Base-by-base conservation (phyloP, 768 basidiomycete species). In the Tricholoma matsutake region DNA sequence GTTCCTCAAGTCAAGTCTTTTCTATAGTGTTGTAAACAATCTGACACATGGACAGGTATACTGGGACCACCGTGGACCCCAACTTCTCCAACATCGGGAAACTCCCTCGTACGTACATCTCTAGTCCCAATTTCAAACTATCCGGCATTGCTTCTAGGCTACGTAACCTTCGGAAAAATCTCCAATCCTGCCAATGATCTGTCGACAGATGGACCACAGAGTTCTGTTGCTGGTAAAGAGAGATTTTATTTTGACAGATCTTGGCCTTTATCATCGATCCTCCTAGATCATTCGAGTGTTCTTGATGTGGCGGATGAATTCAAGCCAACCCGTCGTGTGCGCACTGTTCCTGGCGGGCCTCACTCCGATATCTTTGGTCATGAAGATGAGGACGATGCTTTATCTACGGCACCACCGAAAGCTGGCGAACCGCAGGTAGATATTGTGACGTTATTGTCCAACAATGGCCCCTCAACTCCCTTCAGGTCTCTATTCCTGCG, bases 1-100 rank as follows among this genome's bases (percentile, higher is more conserved):
- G 66, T 92, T 92, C 70, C 76, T 92, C 64, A 89, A 87, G 89
- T 90, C 1, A 71, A 65, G 81, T 28, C 20, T 29, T 47, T 64
- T 56, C 20, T 39, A 25, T 39, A 25, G 29, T 49, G 22, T 32
- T 45, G 52, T 56, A 58, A 51, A 37, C 7, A 25, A 39, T 56
- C 52, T 16, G 29, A 54, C 20, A 29, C 34, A 55, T 60, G 63
- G 63, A 49, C 69, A 91, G 89, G 72, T 88, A 89, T 68, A 82
- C 85, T 35, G 90, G 88, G 16, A 84, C 81, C 34, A 91, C 90
- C 11, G 86, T 92, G 35, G 91, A 92, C 68, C 82, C 90, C 47
- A 88, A 89, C 73, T 88, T 88, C 66, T 72, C 73, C 41, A 92
- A 88, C 67, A 88, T 92, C 54, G 78, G 80, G 67, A 92, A 91